Evolutionary conservation across 208 protist species (phyloP).

Genomic region (Leishmania turanica): DNA sequence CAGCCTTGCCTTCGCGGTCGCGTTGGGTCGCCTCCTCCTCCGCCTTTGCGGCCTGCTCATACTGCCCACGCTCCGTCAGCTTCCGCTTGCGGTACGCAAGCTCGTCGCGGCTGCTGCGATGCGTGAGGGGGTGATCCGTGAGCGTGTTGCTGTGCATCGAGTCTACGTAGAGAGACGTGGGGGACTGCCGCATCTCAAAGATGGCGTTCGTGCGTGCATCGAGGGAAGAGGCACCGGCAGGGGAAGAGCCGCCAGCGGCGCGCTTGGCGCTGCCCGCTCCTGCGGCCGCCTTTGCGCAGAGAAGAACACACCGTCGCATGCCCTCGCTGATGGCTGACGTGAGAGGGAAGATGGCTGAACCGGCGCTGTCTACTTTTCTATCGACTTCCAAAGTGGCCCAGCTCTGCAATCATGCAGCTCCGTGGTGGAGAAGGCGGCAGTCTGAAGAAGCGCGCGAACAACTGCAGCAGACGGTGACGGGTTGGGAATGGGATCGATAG

Average conservation of each 20-base stretch:
- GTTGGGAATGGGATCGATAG: neutral
- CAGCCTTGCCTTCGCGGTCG: constrained; percentile 63
- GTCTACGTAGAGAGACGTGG: constrained; percentile 77
- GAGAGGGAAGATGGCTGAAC: neutral
- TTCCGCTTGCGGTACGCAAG: constrained; percentile 84
- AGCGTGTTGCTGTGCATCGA: constrained; percentile 91
- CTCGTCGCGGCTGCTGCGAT: constrained; percentile 81
- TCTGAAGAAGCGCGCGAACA: neutral
- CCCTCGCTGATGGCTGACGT: neutral
- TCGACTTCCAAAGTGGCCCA: neutral
- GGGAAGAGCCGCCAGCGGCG: constrained; percentile 2
- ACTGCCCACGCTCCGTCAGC: constrained; percentile 83
- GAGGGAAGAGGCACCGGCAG: constrained; percentile 7
- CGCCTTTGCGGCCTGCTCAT: constrained; percentile 70
- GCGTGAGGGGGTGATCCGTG: constrained; percentile 81
- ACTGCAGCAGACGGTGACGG: neutral
- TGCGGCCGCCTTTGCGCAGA: constrained; percentile 20
- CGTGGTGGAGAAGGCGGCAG: neutral
- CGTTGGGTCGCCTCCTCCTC: constrained; percentile 76
- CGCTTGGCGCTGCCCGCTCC: constrained; percentile 5
- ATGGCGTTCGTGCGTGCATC: constrained; percentile 44
- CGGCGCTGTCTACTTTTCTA: neutral
- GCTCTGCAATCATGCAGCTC: neutral
- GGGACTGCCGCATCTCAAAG: constrained; percentile 76
- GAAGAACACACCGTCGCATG: constrained; percentile 25